Base-by-base conservation (phyloP, 2,329 filamentous ascomycete species). In the Thelonectria olida region DNA sequence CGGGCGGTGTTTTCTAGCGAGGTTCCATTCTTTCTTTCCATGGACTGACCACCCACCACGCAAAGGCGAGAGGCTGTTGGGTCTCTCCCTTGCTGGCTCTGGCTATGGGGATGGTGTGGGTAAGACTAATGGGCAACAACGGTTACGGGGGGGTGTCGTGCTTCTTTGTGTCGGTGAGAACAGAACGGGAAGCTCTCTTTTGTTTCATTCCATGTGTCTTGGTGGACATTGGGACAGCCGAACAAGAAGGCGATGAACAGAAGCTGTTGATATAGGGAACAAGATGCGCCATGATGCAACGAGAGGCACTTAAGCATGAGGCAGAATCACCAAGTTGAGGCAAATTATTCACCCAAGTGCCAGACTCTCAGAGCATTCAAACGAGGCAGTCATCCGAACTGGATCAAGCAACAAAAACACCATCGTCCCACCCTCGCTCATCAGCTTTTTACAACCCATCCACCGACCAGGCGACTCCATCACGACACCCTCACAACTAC, bases 21-120 rank as follows among this genome's bases (percentile, higher is more conserved):
- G 57, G 57, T 60, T 60, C 57, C 57, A 60, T 60, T 54, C 44
- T 54, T 60, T 54, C 57, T 38, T 54, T 60, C n/a, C n/a, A n/a
- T n/a, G n/a, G n/a, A n/a, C n/a, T n/a, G n/a, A 19, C 39, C 55
- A 58, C 48, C 31, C 53, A 47, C 42, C 36, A 39, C 39, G 44
- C 36, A 36, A 27, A 48, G 34, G 44, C 22, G 52, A 31, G 23
- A 15, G 44, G 50, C 50, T 59, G 42, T 38, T 57, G 45, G n/a
- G 45, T 58, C 41, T 34, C 22, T 54, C 27, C 25, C 48, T 25
- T 28, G 28, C 41, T 28, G 39, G 39, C 54, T 57, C 41, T 22
- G 39, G 55, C 28, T 52, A 47, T 42, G 55, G 39, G 41, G 55
- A 39, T 44, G 55, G 31, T 28, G 54, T 44, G 47, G 49, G 38